Base-by-base conservation (phyloP, 2,329 filamentous ascomycete species). In the Hortaea werneckii region DNA sequence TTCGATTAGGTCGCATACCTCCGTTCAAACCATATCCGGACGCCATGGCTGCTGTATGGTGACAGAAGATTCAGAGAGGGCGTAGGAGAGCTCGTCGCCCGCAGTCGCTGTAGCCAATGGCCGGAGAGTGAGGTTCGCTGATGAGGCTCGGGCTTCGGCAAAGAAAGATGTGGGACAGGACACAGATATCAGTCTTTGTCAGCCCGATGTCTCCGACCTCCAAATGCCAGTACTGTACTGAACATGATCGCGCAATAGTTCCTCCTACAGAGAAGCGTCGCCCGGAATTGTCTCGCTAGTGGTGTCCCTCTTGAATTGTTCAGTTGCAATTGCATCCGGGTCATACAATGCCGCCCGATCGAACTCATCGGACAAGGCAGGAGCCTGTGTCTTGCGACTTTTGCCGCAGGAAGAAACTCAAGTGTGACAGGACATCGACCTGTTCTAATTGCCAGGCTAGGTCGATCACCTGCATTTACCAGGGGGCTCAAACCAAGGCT, bases 361-460 rank as follows among this genome's bases (percentile, higher is more conserved):
- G 42, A 26, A 38, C 9, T 10, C 29, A 13, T 13, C 42, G 42
- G 28, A 49, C 49, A 13, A 52, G 56, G 26, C 57, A 58, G 43
- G 54, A 59, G 29, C 54, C 57, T 6, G 54, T 58, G 2, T 56
- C 54, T 9, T 60, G 58, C 41, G 44, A 54, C 38, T 39, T 49
- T 7, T 56, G 54, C 40, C 50, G 54, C 20, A 48, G 48, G 29
- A 53, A 51, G 45, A 56, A 56, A 49, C 48, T 56, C 9, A 53
- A 47, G 41, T 56, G 54, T 42, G 45, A 47, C 12, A 46, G 53
- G 4, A 40, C 49, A 28, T 40, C 37, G 29, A 56, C 54, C 26
- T 60, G 58, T 43, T 54, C 52, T 6, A 59, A 58, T 35, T 60
- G 58, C 34, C 38, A 47, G n/a, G 47, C 46, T 35, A 48, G 56